Evolutionary conservation across 441 rosid genomes (phyloP), one percentile per base, ranked within the genome.

Genomic region (Bocquillonia castaneifolia): DNA sequence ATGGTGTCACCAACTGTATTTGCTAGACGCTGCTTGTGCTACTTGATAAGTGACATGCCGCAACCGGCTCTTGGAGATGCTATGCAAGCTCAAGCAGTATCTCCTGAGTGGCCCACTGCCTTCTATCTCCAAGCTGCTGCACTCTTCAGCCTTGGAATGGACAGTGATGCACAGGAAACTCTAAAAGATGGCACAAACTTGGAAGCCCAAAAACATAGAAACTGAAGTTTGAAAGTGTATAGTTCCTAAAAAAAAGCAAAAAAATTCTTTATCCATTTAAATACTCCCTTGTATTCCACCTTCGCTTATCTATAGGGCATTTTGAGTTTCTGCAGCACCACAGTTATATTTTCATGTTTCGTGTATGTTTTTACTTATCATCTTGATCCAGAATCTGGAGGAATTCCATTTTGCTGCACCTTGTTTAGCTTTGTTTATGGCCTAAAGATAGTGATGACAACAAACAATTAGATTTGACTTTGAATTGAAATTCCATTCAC

Each of bases 61-160:
- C 96, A 93, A 76, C 87, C 89, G 76, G 99, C 99, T 5, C 97
- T 93, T 51, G 97, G 95, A 55, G 99, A 93, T 59, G 96, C 96
- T 1, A 87, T 91, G 99, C 97, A 91, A 76, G 96, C 97, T 26
- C 97, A 88, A 79, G 96, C 86, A 32, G 76, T 88, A 40, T 86
- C 97, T 18, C 96, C 97, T 0, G 93, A 83, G 57, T 93, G 99
- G 99, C 81, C 96, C 12, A 85, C 93, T 3, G 92, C 96, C 36
- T 91, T 87, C 69, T 89, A 93, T 77, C 93, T 91, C 66, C 96
- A 91, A 77, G 96, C 96, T 10, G 99, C 96, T 64, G 92, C 96
- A 25, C 95, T 91, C 69, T 89, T 89, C 81, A 84, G 84, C 81
- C 96, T 91, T 42, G 96, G 99, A 63, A 91, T 88, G 97, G 92